Evolutionary conservation across 2,329 filamentous ascomycete species (phyloP), one percentile per base, ranked within the genome.

Genomic region (Diaporthe vexans): DNA sequence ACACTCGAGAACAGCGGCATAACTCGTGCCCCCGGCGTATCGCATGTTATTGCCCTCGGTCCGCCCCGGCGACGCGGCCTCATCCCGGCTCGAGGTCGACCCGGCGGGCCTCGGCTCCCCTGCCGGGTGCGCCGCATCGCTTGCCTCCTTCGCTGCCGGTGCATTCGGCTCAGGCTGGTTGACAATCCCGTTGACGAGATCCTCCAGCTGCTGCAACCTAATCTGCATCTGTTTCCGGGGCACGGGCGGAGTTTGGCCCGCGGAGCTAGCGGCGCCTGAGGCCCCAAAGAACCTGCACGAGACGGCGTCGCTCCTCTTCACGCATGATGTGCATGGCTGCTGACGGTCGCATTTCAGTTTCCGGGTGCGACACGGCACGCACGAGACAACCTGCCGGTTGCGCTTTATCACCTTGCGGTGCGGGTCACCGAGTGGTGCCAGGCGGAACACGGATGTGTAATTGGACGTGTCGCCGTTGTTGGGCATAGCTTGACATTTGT

Each of bases 331-430:
- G 75, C 85, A 87, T 37, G 77, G 84, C 54, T 82, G 82, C 69
- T 79, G 80, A 19, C 84, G 82, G 75, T 86, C 85, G 75, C 85
- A 87, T 72, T 82, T 83, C 10, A 84, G 81, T 78, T 87, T 87
- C 74, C 85, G 84, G 26, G 78, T 79, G 75, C 86, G 85, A 73
- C 85, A 87, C 57, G 81, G 78, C 3, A 80, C 79, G 77, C 85
- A 86, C 7, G 85, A 86, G 26, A 86, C 81, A 51, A 85, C 79
- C 59, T 82, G 83, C 9, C 85, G 81, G 77, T 83, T 85, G 46
- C 85, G 83, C 78, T 81, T 83, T 73, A 82, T 79, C 35, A 80
- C 78, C 70, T 75, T 78, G 51, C 81, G 80, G 54, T 81, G 79
- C 17, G 79, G 74, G 73, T 81, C 81, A 24, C 78, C 77, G 19